Percentiles rank a stretch among this genome's conserved stretches.
phyloP scores from a whole-genome alignment of 2,329 filamentous ascomycete genomes.

The Lojkania enalia region DNA sequence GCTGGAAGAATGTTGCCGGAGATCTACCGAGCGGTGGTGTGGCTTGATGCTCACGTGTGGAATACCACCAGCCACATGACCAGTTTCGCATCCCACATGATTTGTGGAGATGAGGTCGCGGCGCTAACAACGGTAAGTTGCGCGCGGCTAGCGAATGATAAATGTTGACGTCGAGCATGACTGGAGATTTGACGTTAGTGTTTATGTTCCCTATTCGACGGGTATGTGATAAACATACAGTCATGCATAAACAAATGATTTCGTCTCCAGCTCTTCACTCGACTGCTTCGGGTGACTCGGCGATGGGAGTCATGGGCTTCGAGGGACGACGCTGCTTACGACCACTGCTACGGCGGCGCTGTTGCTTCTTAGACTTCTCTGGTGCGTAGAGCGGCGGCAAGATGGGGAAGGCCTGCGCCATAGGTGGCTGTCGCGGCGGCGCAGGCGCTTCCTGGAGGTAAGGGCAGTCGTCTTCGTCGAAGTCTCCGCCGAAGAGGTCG shows the following conservation, averaged over 20 bases:
- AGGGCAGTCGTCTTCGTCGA: conserved; percentile 37
- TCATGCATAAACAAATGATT: conserved; percentile 1
- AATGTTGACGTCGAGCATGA: conserved; percentile 21
- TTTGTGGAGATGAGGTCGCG: conserved; percentile 11
- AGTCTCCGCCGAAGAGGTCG: conserved; percentile 46
- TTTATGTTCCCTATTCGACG: conserved; percentile 9
- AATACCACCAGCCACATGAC: conserved; percentile 3
- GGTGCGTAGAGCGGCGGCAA: conserved; percentile 45
- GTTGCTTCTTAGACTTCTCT: conserved; percentile 45
- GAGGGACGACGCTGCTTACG: conserved; percentile 45
- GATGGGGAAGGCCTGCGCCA: conserved; percentile 42
- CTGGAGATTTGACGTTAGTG: conserved; percentile 21
- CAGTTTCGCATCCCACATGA: too few relatives aligned
- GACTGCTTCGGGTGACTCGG: conserved; percentile 44
- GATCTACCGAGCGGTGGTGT: not conserved
- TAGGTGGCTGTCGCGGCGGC: conserved; percentile 42
- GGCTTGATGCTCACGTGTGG: conserved; percentile 6
- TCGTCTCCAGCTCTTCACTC: conserved; percentile 34
- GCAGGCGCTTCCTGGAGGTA: conserved; percentile 46
- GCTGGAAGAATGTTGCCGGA: too few relatives aligned
- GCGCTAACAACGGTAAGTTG: conserved; percentile 14
- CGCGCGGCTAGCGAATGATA: conserved; percentile 14
- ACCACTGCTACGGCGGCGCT: conserved; percentile 45
- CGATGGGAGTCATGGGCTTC: conserved; percentile 49
- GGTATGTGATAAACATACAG: conserved; percentile 20